Percentiles rank a stretch among this genome's conserved stretches.
Evolutionary conservation across 164 flowering plant genomes (phyloP).

Genomic region (Hamamelis virginiana): DNA sequence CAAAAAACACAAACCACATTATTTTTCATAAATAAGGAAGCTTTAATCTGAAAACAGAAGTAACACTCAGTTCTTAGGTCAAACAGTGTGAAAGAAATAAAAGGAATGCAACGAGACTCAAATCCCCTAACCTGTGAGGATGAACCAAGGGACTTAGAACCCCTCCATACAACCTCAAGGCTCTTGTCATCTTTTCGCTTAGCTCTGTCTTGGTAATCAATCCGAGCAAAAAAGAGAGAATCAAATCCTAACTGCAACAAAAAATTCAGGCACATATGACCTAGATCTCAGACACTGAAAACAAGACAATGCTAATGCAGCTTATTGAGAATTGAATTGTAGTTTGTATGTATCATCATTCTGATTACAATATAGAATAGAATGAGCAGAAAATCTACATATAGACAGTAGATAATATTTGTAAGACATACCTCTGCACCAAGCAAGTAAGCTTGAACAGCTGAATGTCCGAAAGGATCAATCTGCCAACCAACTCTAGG

Average conservation of each 20-base stretch:
- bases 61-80: background rate
- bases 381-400: background rate
- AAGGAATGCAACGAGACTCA: background rate
- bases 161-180: constrained; percentile 90
- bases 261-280: background rate
- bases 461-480: constrained; percentile 92
- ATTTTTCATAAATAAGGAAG: background rate
- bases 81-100: constrained; percentile 2
- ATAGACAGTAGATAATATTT: background rate
- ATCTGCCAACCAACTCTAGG: constrained; percentile 94
- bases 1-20: background rate
- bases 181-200: constrained; percentile 68
- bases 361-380: background rate
- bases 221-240: constrained; percentile 82
- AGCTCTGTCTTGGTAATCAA: constrained; percentile 91
- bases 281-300: background rate
- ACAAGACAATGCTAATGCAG: background rate
- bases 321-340: background rate
- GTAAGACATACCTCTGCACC: constrained; percentile 67
- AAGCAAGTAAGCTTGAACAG: constrained; percentile 83
- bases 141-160: constrained; percentile 76
- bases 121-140: constrained; percentile 48
- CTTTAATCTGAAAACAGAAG: background rate
- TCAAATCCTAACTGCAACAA: constrained; percentile 60
- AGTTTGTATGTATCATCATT: no score